phyloP scores from a whole-genome alignment of 352 stramenopile genomes.

The Phytophthora meadii region DNA sequence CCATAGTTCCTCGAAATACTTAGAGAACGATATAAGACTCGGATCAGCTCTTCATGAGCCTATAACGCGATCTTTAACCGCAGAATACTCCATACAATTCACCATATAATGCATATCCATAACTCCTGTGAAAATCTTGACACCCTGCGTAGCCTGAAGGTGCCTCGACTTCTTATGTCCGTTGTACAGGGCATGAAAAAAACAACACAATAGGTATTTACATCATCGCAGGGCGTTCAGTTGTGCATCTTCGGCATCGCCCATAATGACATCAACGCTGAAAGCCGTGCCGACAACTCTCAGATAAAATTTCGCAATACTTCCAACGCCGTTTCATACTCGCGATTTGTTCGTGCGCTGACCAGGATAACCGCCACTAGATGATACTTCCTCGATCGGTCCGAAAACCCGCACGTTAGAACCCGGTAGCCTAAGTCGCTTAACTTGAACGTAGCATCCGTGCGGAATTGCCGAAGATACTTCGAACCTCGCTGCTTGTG shows the following conservation, averaged over 20 bases:
- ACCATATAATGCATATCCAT: conserved; percentile 11
- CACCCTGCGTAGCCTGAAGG: too few relatives aligned
- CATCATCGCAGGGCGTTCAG: background rate
- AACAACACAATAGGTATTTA: conserved; percentile 1
- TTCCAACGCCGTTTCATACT: conserved; percentile 3
- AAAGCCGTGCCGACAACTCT: background rate
- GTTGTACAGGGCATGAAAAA: conserved; percentile 4
- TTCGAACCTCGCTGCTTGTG: background rate
- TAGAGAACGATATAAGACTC: background rate
- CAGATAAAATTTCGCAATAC: background rate
- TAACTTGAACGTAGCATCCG: background rate
- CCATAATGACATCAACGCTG: background rate
- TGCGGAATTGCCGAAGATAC: conserved; percentile 3
- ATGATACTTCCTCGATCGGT: background rate
- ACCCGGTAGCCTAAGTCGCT: conserved; percentile 5
- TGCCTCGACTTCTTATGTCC: conserved; percentile 5
- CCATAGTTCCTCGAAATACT: conserved; percentile 17
- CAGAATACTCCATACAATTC: conserved; percentile 5
- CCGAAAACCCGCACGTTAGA: conserved; percentile 9
- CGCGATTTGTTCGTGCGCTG: background rate
- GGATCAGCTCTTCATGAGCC: background rate
- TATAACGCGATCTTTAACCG: conserved; percentile 1
- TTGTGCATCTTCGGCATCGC: conserved; percentile 3
- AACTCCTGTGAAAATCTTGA: conserved; percentile 1
- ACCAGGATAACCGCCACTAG: background rate